A percentile compares a stretch with the other conserved stretches of the same genome.
These are phyloP conservation scores for Oryza australiensis DNA, from an alignment of 176 grass and related monocot species.

Conservation along the genomic window DNA sequence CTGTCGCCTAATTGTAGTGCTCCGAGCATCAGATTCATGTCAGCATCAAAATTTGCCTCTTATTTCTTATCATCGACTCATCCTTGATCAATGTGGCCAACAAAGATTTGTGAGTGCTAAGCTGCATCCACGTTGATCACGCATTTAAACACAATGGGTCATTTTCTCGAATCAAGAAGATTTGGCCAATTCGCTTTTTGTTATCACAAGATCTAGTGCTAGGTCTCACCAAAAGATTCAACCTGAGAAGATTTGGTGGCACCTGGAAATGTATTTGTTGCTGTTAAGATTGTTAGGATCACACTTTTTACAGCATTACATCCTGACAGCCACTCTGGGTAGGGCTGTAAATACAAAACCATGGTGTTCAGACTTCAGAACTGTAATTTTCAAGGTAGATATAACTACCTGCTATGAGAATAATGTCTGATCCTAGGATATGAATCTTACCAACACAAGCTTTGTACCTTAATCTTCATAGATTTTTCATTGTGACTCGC, in stretches of 20 bases:
- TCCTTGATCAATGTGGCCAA: conserved; percentile 1
- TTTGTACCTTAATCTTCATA: not conserved
- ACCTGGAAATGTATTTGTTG: not conserved
- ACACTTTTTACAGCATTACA: not conserved
- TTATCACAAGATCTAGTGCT: not conserved
- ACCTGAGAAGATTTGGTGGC: not conserved
- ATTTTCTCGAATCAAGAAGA: not conserved
- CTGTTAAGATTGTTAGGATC: not conserved
- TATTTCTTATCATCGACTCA: not conserved
- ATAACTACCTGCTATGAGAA: no score
- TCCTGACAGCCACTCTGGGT: not conserved
- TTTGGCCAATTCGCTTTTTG: not conserved
- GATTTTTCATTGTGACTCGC: not conserved
- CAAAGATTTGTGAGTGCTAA: not conserved
- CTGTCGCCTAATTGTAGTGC: not conserved
- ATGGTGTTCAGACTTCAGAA: not conserved
- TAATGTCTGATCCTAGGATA: no score
- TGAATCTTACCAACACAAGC: no score
- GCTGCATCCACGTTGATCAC: not conserved
- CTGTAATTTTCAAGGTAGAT: not conserved
- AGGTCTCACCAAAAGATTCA: not conserved
- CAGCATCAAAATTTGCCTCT: not conserved
- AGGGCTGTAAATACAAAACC: not conserved
- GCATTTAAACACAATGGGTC: not conserved
- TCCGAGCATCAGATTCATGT: conserved; percentile 16